A percentile compares a stretch with the other conserved stretches of the same genome.
Conservation (phyloP, 148 eudicot species). For the Chenopodium album region DNA sequence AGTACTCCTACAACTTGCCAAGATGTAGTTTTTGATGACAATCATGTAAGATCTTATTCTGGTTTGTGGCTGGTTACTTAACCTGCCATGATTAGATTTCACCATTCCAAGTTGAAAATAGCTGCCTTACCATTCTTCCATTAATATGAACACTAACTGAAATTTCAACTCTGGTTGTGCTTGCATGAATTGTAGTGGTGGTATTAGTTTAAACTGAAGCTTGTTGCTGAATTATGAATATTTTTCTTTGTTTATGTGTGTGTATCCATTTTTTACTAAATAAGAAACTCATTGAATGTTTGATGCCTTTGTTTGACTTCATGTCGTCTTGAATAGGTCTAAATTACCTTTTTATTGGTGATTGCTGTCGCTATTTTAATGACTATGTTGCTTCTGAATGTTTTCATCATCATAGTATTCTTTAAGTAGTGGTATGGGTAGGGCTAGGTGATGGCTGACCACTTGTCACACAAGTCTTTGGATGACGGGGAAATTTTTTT, state of each 20-base stretch:
- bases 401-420: not conserved
- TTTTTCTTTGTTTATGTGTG: not conserved
- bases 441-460: not conserved
- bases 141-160: not conserved
- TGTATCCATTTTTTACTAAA: not conserved
- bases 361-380: not conserved
- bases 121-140: too few relatives aligned
- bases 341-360: not conserved
- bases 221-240: not conserved
- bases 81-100: not conserved
- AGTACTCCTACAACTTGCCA: slow-evolving; percentile 54
- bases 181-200: slow-evolving; percentile 1
- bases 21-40: slow-evolving; percentile 75
- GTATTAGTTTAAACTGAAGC: not conserved
- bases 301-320: not conserved
- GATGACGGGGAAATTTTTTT: not conserved
- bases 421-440: not conserved
- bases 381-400: not conserved
- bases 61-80: not conserved
- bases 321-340: not conserved
- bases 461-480: not conserved
- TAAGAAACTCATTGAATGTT: not conserved
- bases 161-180: not conserved
- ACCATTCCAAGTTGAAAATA: not conserved
- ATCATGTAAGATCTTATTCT: slow-evolving; percentile 63